These are phyloP conservation scores for Boletus coccyginus DNA, from an alignment of 768 basidiomycete species.

Conservation along the genomic window DNA sequence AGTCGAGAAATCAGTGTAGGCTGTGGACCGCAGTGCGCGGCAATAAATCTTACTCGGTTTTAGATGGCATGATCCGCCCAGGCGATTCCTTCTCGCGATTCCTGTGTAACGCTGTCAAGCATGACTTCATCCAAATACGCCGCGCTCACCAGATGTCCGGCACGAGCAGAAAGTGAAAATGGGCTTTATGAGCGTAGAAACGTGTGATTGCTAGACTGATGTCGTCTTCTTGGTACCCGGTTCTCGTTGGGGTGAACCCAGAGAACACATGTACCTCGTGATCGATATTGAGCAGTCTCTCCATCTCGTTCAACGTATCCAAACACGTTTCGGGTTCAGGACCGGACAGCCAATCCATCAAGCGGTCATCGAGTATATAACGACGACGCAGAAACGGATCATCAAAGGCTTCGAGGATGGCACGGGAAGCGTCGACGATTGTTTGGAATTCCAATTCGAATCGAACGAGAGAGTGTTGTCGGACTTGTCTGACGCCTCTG, in stretches of 20 bases:
- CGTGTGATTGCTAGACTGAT: not conserved
- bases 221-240: not conserved
- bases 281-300: not conserved
- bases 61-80: not conserved
- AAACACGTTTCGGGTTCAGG: conserved; percentile 5
- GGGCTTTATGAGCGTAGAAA: not conserved
- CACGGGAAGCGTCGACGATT: conserved; percentile 1
- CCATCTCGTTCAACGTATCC: not conserved
- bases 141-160: conserved; percentile 8
- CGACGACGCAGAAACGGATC: not conserved
- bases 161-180: conserved; percentile 11
- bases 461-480: conserved; percentile 6
- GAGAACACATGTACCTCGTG: not conserved
- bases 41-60: not conserved
- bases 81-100: not conserved
- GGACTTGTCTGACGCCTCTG: not conserved
- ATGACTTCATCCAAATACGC: not conserved
- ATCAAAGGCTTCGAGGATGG: conserved; percentile 1
- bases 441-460: conserved; percentile 4
- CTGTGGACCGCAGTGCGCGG: not conserved
- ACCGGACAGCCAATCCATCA: conserved; percentile 5
- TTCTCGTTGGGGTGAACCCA: not conserved
- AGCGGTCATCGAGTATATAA: conserved; percentile 3
- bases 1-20: not conserved
- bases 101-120: not conserved